Evolutionary conservation across 1,284 basidiomycete genomes (phyloP).

Genomic region (Austroboletus niveus): DNA sequence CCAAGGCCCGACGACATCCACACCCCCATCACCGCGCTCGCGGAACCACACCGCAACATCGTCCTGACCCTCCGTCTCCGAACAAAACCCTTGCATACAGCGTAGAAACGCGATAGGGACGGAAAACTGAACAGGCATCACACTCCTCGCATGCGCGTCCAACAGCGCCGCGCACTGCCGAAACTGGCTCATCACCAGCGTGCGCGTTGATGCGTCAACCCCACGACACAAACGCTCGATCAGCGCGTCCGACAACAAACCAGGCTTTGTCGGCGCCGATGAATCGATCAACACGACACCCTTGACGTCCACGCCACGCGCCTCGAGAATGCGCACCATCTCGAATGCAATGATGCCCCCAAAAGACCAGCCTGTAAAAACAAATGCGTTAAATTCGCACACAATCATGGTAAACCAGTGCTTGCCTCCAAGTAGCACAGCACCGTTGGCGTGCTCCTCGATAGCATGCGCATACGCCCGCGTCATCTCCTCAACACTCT

Average conservation of each 20-base stretch:
- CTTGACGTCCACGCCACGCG: slow-evolving; percentile 42
- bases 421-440: slow-evolving; percentile 60
- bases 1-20: slow-evolving; percentile 45
- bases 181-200: slow-evolving; percentile 40
- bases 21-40: slow-evolving; percentile 39
- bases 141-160: slow-evolving; percentile 34
- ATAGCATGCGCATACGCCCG: not conserved
- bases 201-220: slow-evolving; percentile 10
- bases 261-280: slow-evolving; percentile 50
- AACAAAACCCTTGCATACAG: slow-evolving; percentile 41
- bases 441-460: slow-evolving; percentile 34
- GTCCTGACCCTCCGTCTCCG: slow-evolving; percentile 18
- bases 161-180: slow-evolving; percentile 42
- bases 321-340: slow-evolving; percentile 50
- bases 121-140: slow-evolving; percentile 6
- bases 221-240: slow-evolving; percentile 35
- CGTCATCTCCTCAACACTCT: slow-evolving; percentile 35
- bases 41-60: slow-evolving; percentile 49
- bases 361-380: slow-evolving; percentile 66
- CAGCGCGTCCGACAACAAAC: slow-evolving; percentile 48
- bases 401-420: not conserved
- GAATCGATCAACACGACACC: slow-evolving; percentile 68
- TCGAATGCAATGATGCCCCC: slow-evolving; percentile 72
- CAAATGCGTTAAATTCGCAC: not conserved
- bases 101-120: slow-evolving; percentile 46